Conservation (phyloP, 345 rosid genomes). For the Barbarea vulgaris region DNA sequence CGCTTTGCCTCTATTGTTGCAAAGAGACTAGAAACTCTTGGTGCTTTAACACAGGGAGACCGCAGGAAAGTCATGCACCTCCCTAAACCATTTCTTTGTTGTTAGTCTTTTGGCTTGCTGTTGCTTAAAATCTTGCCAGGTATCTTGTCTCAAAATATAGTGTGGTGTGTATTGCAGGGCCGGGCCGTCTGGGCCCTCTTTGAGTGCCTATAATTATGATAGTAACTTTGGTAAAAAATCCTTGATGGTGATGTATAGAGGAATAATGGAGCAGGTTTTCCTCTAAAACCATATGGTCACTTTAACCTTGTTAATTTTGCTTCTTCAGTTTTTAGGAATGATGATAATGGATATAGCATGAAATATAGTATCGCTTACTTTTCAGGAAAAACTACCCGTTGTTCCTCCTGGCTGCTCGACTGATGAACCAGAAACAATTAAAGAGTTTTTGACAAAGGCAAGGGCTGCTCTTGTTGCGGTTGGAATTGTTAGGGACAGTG, state of each 20-base stretch:
- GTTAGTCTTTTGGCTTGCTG: conserved; percentile 17
- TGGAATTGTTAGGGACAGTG: conserved; percentile 94
- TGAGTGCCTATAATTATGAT: conserved; percentile 98
- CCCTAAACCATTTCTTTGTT: conserved; percentile 14
- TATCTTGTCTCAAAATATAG: conserved; percentile 31
- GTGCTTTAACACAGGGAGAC: conserved; percentile 98
- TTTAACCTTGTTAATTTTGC: conserved; percentile 18
- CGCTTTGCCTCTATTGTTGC: conserved; percentile 99
- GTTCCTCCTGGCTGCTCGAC: conserved; percentile 93
- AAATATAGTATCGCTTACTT: conserved; percentile 37
- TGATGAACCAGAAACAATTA: conserved; percentile 80
- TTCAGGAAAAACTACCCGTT: conserved; percentile 90
- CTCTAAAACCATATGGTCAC: conserved; percentile 7
- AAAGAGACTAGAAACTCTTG: conserved; percentile 94
- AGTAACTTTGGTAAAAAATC: conserved; percentile 90
- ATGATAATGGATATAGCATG: conserved; percentile 18
- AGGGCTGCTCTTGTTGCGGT: conserved; percentile 98
- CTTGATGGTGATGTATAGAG: conserved; percentile 91
- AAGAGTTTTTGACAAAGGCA: conserved; percentile 80
- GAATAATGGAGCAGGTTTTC: conserved; percentile 91
- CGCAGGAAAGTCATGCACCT: conserved; percentile 64
- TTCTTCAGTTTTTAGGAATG: neutral
- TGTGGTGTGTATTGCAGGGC: conserved; percentile 66
- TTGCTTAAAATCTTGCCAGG: conserved; percentile 8
- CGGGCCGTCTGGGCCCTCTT: conserved; percentile 80